Conservation (phyloP, 2,329 filamentous ascomycete species). For the Diaporthe vaccinii region DNA sequence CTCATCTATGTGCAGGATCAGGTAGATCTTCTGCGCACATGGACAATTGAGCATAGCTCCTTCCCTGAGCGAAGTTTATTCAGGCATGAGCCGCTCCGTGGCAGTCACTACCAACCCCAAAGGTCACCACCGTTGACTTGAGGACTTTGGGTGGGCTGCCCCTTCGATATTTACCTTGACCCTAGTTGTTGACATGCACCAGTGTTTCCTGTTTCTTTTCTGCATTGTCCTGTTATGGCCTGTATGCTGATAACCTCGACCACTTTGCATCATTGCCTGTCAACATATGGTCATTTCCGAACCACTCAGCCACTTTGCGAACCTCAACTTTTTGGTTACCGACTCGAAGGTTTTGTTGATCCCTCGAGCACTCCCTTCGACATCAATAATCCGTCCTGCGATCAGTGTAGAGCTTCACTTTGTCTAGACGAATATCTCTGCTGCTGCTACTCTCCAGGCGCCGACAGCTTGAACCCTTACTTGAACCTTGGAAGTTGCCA, state of each 20-base stretch:
- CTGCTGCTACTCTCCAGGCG: background rate
- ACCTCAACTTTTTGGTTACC: slow-evolving; percentile 4
- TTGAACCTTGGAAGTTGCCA: background rate
- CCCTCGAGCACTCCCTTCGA: background rate
- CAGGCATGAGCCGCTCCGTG: background rate
- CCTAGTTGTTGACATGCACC: background rate
- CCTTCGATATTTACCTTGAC: background rate
- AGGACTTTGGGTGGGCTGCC: background rate
- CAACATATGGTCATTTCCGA: slow-evolving; percentile 1
- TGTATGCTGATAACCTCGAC: background rate
- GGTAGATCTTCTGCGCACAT: too few relatives aligned
- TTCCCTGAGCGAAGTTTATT: background rate
- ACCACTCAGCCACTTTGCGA: background rate
- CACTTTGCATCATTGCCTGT: background rate
- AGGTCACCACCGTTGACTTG: background rate
- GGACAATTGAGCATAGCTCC: background rate
- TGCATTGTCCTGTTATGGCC: background rate
- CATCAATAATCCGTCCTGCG: background rate
- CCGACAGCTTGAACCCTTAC: background rate
- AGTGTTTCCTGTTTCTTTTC: background rate
- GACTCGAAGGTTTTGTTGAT: background rate
- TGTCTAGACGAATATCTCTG: background rate
- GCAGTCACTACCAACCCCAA: background rate
- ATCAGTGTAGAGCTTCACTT: background rate
- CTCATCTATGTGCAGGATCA: background rate